These are phyloP conservation scores for Phytophthora colocasiae DNA, from an alignment of 352 stramenopile genomes.

Conservation along the genomic window DNA sequence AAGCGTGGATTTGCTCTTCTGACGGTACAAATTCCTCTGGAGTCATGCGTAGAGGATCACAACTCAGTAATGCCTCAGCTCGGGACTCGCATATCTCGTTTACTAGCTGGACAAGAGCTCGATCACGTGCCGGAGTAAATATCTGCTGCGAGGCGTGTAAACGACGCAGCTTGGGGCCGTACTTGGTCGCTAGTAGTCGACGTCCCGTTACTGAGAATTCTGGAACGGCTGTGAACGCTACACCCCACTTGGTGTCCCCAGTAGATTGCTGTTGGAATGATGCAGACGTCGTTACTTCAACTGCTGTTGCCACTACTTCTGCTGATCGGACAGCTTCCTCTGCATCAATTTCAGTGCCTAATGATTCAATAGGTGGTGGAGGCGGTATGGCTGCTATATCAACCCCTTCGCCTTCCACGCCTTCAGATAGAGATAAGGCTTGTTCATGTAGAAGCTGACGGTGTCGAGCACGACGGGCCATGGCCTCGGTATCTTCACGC, in stretches of 20 bases:
- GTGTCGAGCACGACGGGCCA: slow-evolving; percentile 56
- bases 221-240: slow-evolving; percentile 85
- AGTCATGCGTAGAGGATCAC: slow-evolving; percentile 84
- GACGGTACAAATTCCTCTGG: slow-evolving; percentile 82
- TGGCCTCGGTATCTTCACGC: slow-evolving; percentile 70
- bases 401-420: slow-evolving; percentile 19
- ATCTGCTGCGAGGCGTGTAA: slow-evolving; percentile 74
- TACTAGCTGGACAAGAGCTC: slow-evolving; percentile 80
- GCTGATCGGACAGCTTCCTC: slow-evolving; percentile 54
- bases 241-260: slow-evolving; percentile 81
- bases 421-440: slow-evolving; percentile 26
- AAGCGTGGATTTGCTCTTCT: slow-evolving; percentile 67
- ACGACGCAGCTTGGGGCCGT: slow-evolving; percentile 60
- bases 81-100: slow-evolving; percentile 87
- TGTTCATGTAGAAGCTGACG: slow-evolving; percentile 53
- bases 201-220: slow-evolving; percentile 86
- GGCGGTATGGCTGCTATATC: slow-evolving; percentile 19
- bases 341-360: slow-evolving; percentile 1
- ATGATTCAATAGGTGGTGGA: slow-evolving; percentile 22
- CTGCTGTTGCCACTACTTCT: slow-evolving; percentile 50
- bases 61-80: slow-evolving; percentile 76
- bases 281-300: slow-evolving; percentile 36
- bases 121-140: slow-evolving; percentile 73
- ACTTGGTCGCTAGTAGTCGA: slow-evolving; percentile 77
- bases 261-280: slow-evolving; percentile 27